Percentiles rank a stretch among this genome's conserved stretches.
Evolutionary conservation across 768 basidiomycete genomes (phyloP).

Genomic region (Leccinum obscurum): DNA sequence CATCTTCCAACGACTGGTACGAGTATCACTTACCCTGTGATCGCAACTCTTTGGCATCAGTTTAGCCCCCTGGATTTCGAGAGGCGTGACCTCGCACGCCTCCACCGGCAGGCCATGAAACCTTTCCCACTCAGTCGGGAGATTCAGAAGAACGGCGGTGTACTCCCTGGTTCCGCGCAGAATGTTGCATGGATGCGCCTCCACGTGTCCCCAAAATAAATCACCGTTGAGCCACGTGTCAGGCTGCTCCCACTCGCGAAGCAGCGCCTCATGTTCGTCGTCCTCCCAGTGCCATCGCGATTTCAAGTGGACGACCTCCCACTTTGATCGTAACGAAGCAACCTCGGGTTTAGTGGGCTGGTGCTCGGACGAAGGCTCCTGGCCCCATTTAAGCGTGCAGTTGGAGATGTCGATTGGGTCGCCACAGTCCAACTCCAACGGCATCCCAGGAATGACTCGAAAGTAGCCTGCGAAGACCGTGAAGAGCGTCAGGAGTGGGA

Average conservation of each 20-base stretch:
- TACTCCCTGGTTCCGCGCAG: slow-evolving; percentile 29
- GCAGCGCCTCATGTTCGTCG: neutral
- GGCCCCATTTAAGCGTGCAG: neutral
- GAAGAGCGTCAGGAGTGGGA: neutral
- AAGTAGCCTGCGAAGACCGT: neutral
- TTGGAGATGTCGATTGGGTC: too few species aligned
- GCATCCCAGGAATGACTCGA: too few species aligned
- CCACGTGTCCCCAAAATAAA: slow-evolving; percentile 24
- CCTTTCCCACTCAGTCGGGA: slow-evolving; percentile 23
- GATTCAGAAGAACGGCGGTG: slow-evolving; percentile 30
- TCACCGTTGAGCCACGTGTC: slow-evolving; percentile 17
- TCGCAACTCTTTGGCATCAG: slow-evolving; percentile 24
- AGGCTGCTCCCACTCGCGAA: slow-evolving; percentile 5
- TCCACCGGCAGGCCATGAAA: slow-evolving; percentile 14
- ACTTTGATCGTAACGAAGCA: too few species aligned
- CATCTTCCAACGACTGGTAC: neutral
- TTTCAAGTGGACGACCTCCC: neutral
- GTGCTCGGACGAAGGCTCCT: neutral
- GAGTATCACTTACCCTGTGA: slow-evolving; percentile 13
- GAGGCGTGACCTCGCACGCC: slow-evolving; percentile 26
- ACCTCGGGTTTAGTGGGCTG: neutral
- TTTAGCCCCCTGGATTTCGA: slow-evolving; percentile 25
- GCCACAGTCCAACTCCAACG: too few species aligned
- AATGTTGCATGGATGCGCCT: slow-evolving; percentile 25
- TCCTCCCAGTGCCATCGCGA: neutral